Base-by-base conservation (phyloP, 805 yeast genomes). In the Ogataea pilisensis region DNA sequence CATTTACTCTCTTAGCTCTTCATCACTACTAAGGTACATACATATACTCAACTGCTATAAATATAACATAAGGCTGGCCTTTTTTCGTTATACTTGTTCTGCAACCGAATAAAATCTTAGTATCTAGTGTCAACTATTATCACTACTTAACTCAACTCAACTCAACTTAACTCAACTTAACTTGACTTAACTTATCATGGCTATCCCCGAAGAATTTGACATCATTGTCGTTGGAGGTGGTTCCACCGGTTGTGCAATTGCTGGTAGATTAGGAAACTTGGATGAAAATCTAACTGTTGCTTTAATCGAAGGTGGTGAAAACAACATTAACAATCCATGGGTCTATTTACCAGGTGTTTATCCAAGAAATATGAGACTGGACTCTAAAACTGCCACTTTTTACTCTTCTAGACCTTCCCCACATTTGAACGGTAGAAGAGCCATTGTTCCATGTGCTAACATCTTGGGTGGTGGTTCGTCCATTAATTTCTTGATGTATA, bases 321-420 rank as follows among this genome's bases (percentile, higher is more conserved):
- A 55, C 52, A 55, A 55, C 50, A 41, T 54, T 42, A 54, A 55
- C 50, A 55, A 55, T 49, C 60, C 60, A 30, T 55, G 60, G 60
- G 60, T 55, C 26, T 55, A 54, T 39, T 47, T 54, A 19, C 58
- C 60, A 30, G 60, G 60, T 45, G 51, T 55, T 28, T 55, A 55
- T 42, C 60, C 60, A 40, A 54, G 60, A 54, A 55, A 55, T 49
- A 55, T 55, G 60, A 50, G 54, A 49, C 47, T 55, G 14, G 60
- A 55, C 50, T 55, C 60, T 39, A 55, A 54, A 44, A 55, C 60
- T 22, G 60, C 60, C 17, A 51, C 58, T 22, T 55, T 54, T 49
- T 55, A 55, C 53, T 37, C 44, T 32, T 38, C 58, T 26, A 53
- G 54, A 47, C 58, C 60, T 8, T 55, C 60, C 21, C 50, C 49